Percentiles rank a stretch among this genome's conserved stretches.
These are phyloP conservation scores for Tetracentron sinense DNA, from an alignment of 164 flowering plant species.

Conservation along the genomic window DNA sequence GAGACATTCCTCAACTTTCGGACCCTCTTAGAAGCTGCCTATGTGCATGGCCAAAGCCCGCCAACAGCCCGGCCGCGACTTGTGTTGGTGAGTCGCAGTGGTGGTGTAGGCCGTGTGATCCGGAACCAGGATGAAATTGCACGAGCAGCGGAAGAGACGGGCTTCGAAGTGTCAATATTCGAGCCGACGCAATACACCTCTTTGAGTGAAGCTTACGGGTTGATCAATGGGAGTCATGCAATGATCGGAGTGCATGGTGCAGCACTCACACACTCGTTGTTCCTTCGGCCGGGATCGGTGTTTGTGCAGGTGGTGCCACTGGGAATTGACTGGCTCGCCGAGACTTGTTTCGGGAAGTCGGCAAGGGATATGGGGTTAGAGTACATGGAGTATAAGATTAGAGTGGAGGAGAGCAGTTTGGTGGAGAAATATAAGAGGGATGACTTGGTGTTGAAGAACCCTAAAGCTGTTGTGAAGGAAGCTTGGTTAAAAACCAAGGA, in stretches of 20 bases:
- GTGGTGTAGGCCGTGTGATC: slow-evolving; percentile 28
- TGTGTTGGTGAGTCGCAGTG: slow-evolving; percentile 26
- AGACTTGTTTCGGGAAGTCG: slow-evolving; percentile 19
- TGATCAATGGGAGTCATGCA: slow-evolving; percentile 31
- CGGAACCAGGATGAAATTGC: slow-evolving; percentile 31
- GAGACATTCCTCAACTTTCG: slow-evolving; percentile 25
- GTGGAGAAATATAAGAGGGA: slow-evolving; percentile 37
- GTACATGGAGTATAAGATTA: slow-evolving; percentile 39
- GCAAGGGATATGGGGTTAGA: slow-evolving; percentile 31
- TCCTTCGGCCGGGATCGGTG: slow-evolving; percentile 30
- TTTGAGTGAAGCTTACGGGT: slow-evolving; percentile 12
- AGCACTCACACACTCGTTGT: slow-evolving; percentile 34
- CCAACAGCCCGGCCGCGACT: slow-evolving; percentile 28
- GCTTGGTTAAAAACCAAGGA: slow-evolving; percentile 27
- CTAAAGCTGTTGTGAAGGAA: slow-evolving; percentile 18
- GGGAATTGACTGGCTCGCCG: slow-evolving; percentile 21
- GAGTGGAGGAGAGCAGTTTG: slow-evolving; percentile 37
- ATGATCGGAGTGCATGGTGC: slow-evolving; percentile 47
- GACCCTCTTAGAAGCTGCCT: slow-evolving; percentile 25
- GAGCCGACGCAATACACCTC: slow-evolving; percentile 15
- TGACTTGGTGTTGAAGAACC: slow-evolving; percentile 35
- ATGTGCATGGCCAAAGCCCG: not conserved
- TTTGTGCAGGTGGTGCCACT: slow-evolving; percentile 36
- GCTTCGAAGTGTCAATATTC: slow-evolving; percentile 27
- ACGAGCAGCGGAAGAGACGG: slow-evolving; percentile 22